Evolutionary conservation across 176 grass and related monocot genomes (phyloP), one percentile per base, ranked within the genome.

Genomic region (Guadua angustifolia): DNA sequence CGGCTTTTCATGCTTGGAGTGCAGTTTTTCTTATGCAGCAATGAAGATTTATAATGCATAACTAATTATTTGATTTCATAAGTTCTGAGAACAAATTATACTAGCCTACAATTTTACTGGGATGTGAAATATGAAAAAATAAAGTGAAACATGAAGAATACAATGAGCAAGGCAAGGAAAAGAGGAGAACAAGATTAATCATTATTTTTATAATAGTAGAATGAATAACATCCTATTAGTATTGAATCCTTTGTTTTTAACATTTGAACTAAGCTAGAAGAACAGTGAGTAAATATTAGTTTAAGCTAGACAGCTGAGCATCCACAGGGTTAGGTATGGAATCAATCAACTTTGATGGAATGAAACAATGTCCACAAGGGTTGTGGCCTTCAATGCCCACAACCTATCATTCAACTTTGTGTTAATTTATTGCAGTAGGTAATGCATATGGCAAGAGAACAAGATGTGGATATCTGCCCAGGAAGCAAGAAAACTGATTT

Each of bases 341-440:
- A n/a, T n/a, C n/a, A n/a, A n/a, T n/a, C n/a, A n/a, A n/a, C n/a
- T n/a, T n/a, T n/a, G n/a, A n/a, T n/a, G n/a, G n/a, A n/a, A n/a
- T n/a, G n/a, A n/a, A n/a, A n/a, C n/a, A n/a, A n/a, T n/a, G n/a
- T n/a, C n/a, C n/a, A 61, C 93, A 95, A 62, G 91, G 95, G 91
- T 95, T 98, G 75, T 90, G 84, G 15, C 93, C 95, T 68, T 95
- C 89, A 83, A 98, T 91, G 26, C 95, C 93, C 59, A 98, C 84
- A 60, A 94, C 89, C 95, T 98, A 74, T 77, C 73, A 88, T 78
- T 51, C 13, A 74, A 73, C 64, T 58, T 25, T 53, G 67, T 33
- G 49, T 86, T 80, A 89, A 55, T 80, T 81, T 68, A 51, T 35
- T 73, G 53, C 38, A 83, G 49, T 74, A 67, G 29, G 83, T 42